These are phyloP conservation scores for Cladobotryum mycophilum DNA, from an alignment of 2,329 filamentous ascomycete species.

Conservation along the genomic window DNA sequence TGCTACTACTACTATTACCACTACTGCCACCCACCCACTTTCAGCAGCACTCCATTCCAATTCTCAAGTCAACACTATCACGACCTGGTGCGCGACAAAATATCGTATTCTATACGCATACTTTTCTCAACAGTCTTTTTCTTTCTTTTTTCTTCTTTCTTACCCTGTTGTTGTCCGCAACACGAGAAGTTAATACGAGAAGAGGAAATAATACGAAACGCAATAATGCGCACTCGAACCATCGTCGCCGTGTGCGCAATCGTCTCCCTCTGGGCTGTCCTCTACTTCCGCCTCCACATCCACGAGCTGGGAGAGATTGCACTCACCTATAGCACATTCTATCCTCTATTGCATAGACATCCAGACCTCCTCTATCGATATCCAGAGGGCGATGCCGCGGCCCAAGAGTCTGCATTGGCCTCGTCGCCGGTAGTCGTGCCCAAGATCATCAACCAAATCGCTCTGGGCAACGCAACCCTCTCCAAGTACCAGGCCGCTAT, in stretches of 20 bases:
- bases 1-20: too few species aligned
- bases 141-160: neutral
- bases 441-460: slow-evolving; percentile 26
- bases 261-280: slow-evolving; percentile 6
- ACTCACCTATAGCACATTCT: slow-evolving; percentile 12
- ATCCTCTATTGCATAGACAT: slow-evolving; percentile 8
- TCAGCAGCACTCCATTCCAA: too few species aligned
- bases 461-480: slow-evolving; percentile 37
- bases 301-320: slow-evolving; percentile 10
- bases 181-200: neutral
- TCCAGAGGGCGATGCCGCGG: neutral
- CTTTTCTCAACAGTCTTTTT: too few species aligned
- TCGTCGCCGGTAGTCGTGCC: slow-evolving; percentile 6
- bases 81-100: neutral
- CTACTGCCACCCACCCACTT: too few species aligned
- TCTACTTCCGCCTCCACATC: slow-evolving; percentile 10
- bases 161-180: neutral
- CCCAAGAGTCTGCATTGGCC: neutral
- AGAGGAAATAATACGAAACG: neutral
- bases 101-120: too few species aligned
- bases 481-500: slow-evolving; percentile 20
- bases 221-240: slow-evolving; percentile 8
- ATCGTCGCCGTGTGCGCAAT: slow-evolving; percentile 8
- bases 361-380: slow-evolving; percentile 10
- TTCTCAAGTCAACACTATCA: neutral